Conservation (phyloP, 805 yeast genomes). For the Starmerella asiatica region DNA sequence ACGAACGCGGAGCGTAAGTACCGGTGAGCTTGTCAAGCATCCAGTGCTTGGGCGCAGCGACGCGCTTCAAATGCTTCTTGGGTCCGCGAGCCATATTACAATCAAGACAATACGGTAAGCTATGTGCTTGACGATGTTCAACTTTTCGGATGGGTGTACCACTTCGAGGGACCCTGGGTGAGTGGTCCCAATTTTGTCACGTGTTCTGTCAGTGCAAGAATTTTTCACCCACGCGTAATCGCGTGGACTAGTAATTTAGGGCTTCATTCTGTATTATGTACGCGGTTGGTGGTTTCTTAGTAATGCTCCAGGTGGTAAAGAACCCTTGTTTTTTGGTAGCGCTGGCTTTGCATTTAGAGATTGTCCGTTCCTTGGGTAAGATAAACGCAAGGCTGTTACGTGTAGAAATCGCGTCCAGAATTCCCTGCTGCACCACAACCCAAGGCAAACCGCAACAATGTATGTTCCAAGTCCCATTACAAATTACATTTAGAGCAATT, state of each 20-base stretch:
- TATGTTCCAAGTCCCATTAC: too few relatives aligned
- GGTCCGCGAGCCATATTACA: slow-evolving; percentile 36
- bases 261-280: slow-evolving; percentile 2
- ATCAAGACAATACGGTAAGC: slow-evolving; percentile 13
- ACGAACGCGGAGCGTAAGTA: slow-evolving; percentile 98
- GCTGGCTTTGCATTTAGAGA: too few relatives aligned
- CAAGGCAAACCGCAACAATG: too few relatives aligned
- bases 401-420: too few relatives aligned
- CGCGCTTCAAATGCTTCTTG: slow-evolving; percentile 97
- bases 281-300: too few relatives aligned
- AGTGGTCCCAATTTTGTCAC: slow-evolving; percentile 17
- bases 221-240: neutral
- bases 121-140: slow-evolving; percentile 7
- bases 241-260: slow-evolving; percentile 2
- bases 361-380: too few relatives aligned
- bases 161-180: slow-evolving; percentile 4
- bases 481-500: too few relatives aligned
- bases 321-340: too few relatives aligned
- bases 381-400: too few relatives aligned
- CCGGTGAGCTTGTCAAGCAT: slow-evolving; percentile 99
- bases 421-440: too few relatives aligned
- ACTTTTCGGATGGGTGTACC: slow-evolving; percentile 9
- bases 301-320: too few relatives aligned
- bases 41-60: slow-evolving; percentile 99
- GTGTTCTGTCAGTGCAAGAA: slow-evolving; percentile 4